A percentile compares a stretch with the other conserved stretches of the same genome.
Evolutionary conservation across 495 filamentous ascomycete species (phyloP).

Genomic region (Podospora anserina): DNA sequence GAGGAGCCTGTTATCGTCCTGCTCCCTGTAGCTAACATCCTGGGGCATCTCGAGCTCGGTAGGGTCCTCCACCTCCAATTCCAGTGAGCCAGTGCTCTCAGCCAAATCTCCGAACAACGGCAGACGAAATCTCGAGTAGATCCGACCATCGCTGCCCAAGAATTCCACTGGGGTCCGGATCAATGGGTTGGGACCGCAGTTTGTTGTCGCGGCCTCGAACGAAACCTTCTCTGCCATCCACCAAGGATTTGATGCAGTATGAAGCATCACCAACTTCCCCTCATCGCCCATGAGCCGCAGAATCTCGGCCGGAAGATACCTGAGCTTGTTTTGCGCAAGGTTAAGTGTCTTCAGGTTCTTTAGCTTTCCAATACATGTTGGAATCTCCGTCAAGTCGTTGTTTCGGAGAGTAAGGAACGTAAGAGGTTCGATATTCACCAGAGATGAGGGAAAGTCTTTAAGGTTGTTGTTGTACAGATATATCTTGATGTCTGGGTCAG

Average conservation of each 20-base stretch:
- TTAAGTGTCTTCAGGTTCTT: slow-evolving; percentile 64
- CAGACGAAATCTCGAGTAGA: slow-evolving; percentile 22
- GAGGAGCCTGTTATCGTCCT: neutral
- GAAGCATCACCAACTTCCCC: slow-evolving; percentile 35
- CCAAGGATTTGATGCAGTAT: slow-evolving; percentile 50
- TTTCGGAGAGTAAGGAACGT: slow-evolving; percentile 69
- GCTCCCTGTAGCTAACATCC: neutral
- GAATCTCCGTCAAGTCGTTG: slow-evolving; percentile 64
- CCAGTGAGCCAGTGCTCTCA: neutral
- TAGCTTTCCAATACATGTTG: slow-evolving; percentile 61
- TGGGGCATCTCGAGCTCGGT: slow-evolving; percentile 21
- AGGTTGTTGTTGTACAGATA: slow-evolving; percentile 64
- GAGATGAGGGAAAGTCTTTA: slow-evolving; percentile 42
- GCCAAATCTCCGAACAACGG: neutral
- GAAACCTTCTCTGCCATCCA: slow-evolving; percentile 28
- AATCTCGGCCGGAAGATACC: slow-evolving; percentile 67
- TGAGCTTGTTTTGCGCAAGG: slow-evolving; percentile 65
- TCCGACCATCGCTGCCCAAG: slow-evolving; percentile 6
- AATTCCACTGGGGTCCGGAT: slow-evolving; percentile 30
- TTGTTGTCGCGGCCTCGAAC: neutral
- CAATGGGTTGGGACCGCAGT: neutral
- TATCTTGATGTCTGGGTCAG: slow-evolving; percentile 56
- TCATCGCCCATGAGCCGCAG: slow-evolving; percentile 53
- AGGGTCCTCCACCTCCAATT: slow-evolving; percentile 25
- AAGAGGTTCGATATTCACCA: slow-evolving; percentile 56